Conservation (phyloP, 2,329 filamentous ascomycete species). For the Aspergillus ibericus region DNA sequence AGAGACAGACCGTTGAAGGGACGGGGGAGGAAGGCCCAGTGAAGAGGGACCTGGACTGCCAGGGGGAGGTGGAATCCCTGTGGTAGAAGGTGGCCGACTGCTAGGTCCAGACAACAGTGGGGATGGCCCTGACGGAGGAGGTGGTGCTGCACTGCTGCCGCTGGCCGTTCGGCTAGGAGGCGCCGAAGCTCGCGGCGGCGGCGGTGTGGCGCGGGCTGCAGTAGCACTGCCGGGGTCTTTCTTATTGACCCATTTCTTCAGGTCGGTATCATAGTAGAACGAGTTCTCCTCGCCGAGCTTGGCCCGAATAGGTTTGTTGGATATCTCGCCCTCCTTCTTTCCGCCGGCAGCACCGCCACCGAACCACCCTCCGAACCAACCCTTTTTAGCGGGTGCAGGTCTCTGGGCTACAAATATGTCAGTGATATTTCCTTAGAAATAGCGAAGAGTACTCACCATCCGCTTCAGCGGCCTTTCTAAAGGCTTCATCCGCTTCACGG, state of each 20-base stretch:
- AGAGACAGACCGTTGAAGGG: slow-evolving; percentile 38
- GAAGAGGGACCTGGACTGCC: slow-evolving; percentile 34
- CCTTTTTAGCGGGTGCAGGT: slow-evolving; percentile 38
- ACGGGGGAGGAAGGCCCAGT: slow-evolving; percentile 31
- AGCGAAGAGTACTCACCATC: slow-evolving; percentile 49
- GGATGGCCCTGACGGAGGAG: slow-evolving; percentile 22
- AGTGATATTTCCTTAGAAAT: slow-evolving; percentile 41
- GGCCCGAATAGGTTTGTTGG: slow-evolving; percentile 69
- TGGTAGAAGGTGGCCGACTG: slow-evolving; percentile 36
- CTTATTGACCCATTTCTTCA: slow-evolving; percentile 98
- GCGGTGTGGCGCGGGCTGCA: slow-evolving; percentile 65
- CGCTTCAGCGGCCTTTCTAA: slow-evolving; percentile 76
- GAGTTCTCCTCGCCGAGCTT: slow-evolving; percentile 92
- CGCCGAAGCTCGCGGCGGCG: slow-evolving; percentile 67
- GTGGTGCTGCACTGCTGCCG: slow-evolving; percentile 54
- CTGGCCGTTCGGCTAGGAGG: slow-evolving; percentile 56
- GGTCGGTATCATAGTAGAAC: slow-evolving; percentile 92
- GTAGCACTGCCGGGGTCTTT: slow-evolving; percentile 70
- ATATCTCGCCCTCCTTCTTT: slow-evolving; percentile 52
- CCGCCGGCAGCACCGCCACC: slow-evolving; percentile 49
- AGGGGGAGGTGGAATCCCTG: slow-evolving; percentile 27
- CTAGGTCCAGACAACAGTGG: slow-evolving; percentile 22
- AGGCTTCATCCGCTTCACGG: slow-evolving; percentile 78
- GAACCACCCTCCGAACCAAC: slow-evolving; percentile 82
- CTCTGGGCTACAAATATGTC: slow-evolving; percentile 45